phyloP scores from a whole-genome alignment of 495 filamentous ascomycete genomes.

The Penicillium coprophilum region DNA sequence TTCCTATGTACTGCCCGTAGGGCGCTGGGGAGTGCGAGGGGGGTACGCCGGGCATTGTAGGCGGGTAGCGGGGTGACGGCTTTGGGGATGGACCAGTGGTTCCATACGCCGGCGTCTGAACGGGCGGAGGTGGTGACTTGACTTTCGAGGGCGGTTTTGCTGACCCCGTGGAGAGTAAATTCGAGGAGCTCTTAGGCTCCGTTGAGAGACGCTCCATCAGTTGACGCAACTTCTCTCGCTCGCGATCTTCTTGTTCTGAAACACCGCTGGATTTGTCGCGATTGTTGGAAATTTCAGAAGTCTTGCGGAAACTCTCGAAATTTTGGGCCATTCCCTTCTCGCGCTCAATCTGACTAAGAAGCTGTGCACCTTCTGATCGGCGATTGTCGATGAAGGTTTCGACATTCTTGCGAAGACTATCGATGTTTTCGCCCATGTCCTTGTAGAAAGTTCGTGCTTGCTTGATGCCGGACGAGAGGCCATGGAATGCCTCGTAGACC shows the following conservation, averaged over 20 bases:
- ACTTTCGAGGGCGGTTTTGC: conserved; percentile 40
- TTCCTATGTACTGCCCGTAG: conserved; percentile 42
- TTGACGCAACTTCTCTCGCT: conserved; percentile 79
- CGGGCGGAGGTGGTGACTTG: conserved; percentile 47
- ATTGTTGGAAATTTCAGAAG: conserved; percentile 94
- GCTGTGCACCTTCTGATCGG: conserved; percentile 84
- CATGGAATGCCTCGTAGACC: conserved; percentile 88
- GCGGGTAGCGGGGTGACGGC: conserved; percentile 50
- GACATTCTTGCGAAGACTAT: conserved; percentile 94
- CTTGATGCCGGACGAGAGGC: conserved; percentile 78
- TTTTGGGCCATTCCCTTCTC: conserved; percentile 85
- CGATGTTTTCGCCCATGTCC: conserved; percentile 93
- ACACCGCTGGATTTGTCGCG: conserved; percentile 55
- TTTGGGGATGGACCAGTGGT: conserved; percentile 38
- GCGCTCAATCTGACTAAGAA: conserved; percentile 84
- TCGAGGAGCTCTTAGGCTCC: conserved; percentile 54
- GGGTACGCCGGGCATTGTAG: conserved; percentile 33
- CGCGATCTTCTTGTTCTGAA: conserved; percentile 74
- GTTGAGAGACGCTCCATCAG: conserved; percentile 96
- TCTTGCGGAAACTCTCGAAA: conserved; percentile 87
- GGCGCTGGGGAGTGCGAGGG: conserved; percentile 45
- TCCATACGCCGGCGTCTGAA: conserved; percentile 41
- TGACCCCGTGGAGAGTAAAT: conserved; percentile 42
- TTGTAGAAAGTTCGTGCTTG: conserved; percentile 90
- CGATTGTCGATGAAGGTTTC: conserved; percentile 95